Percentiles rank a stretch among this genome's conserved stretches.
These are phyloP conservation scores for Hemileia vastatrix DNA, from an alignment of 1,284 basidiomycete species.

Conservation along the genomic window DNA sequence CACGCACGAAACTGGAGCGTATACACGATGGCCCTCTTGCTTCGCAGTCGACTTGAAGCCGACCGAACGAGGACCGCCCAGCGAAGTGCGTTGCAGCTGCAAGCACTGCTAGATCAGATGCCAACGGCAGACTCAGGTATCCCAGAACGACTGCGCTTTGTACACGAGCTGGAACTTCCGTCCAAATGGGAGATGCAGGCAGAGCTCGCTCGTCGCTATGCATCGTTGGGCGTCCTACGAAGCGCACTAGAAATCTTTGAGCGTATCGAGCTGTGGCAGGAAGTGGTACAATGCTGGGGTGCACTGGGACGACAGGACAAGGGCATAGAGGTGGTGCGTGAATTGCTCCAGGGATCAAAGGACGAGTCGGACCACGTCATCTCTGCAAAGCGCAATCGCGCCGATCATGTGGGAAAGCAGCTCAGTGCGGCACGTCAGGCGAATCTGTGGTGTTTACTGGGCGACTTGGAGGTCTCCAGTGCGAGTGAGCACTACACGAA, in stretches of 20 bases:
- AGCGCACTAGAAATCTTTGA: constrained; percentile 85
- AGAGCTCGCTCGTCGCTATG: constrained; percentile 73
- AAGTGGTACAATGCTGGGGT: constrained; percentile 74
- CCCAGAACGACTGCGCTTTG: constrained; percentile 62
- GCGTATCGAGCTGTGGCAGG: constrained; percentile 91
- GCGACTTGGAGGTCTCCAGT: constrained; percentile 66
- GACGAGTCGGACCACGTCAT: constrained; percentile 67
- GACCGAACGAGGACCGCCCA: constrained; percentile 78
- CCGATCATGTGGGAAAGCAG: constrained; percentile 48
- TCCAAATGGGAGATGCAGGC: constrained; percentile 81
- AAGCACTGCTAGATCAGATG: constrained; percentile 89
- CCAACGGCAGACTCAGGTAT: constrained; percentile 53
- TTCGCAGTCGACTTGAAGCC: constrained; percentile 77
- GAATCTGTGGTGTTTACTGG: constrained; percentile 89
- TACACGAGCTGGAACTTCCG: constrained; percentile 69
- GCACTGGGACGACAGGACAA: constrained; percentile 65
- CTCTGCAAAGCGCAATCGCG: constrained; percentile 49
- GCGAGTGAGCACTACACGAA: constrained; percentile 61
- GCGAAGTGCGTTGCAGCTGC: constrained; percentile 77
- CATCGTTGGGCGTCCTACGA: constrained; percentile 69
- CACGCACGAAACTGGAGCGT: constrained; percentile 86
- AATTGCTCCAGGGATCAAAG: constrained; percentile 69
- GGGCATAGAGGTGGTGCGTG: constrained; percentile 65
- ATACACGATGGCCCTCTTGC: constrained; percentile 82
- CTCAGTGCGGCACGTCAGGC: constrained; percentile 59